phyloP scores from a whole-genome alignment of 768 basidiomycete species.

The Naganishia onofrii region DNA sequence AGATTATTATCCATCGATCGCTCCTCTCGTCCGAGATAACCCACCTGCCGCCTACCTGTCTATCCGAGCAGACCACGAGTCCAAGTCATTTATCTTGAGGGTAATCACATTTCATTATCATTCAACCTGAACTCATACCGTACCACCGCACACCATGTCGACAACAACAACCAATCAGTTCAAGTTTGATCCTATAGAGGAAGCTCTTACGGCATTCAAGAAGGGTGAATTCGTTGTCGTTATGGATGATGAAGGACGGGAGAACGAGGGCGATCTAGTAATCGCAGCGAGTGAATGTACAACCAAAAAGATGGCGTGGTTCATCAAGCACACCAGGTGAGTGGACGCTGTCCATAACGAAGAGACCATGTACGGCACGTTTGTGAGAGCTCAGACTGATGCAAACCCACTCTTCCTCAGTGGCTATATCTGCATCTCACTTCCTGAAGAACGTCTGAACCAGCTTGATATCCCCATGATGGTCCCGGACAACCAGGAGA shows the following conservation, averaged over 20 bases:
- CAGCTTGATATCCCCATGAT: conserved; percentile 86
- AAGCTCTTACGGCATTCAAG: conserved; percentile 70
- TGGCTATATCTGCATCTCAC: conserved; percentile 87
- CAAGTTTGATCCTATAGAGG: conserved; percentile 73
- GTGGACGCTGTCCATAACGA: conserved; percentile 36
- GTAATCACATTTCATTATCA: too few relatives aligned
- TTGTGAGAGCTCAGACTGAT: too few relatives aligned
- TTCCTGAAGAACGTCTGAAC: conserved; percentile 71
- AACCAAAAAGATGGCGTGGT: conserved; percentile 98
- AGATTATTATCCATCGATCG: conserved; percentile 14
- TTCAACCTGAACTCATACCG: background rate
- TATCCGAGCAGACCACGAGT: background rate
- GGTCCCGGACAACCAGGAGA: conserved; percentile 85
- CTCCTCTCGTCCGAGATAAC: conserved; percentile 8
- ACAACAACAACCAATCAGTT: conserved; percentile 34
- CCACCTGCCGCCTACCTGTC: background rate
- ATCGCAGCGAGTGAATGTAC: conserved; percentile 79
- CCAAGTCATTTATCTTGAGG: too few relatives aligned
- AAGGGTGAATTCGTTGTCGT: conserved; percentile 90
- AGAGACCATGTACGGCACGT: too few relatives aligned
- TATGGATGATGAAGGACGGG: conserved; percentile 92
- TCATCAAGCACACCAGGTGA: conserved; percentile 93
- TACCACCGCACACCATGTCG: conserved; percentile 14
- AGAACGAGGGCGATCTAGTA: conserved; percentile 97
- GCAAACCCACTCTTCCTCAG: conserved; percentile 54